Percentiles rank a stretch among this genome's conserved stretches.
phyloP scores from a whole-genome alignment of 805 yeast genomes.

The Nakazawaea wyomingensis region DNA sequence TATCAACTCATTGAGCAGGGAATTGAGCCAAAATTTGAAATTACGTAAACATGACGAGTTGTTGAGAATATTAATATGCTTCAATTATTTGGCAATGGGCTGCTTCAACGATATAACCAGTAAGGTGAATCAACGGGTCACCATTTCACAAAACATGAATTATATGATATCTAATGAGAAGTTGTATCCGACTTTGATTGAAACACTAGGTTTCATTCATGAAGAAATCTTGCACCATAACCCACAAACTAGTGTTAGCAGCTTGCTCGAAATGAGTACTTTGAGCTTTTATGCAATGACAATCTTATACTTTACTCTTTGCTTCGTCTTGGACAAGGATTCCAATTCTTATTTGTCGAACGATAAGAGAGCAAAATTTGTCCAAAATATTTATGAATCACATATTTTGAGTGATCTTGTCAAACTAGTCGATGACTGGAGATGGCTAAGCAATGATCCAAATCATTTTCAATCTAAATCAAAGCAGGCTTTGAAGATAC shows the following conservation, averaged over 20 bases:
- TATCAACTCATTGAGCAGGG: slow-evolving; percentile 13
- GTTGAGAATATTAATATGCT: slow-evolving; percentile 16
- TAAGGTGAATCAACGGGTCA: slow-evolving; percentile 18
- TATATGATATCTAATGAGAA: slow-evolving; percentile 11
- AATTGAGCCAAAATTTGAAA: slow-evolving; percentile 6
- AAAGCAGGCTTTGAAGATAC: slow-evolving; percentile 35
- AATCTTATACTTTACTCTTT: slow-evolving; percentile 17
- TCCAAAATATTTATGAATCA: slow-evolving; percentile 15
- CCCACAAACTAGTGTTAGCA: slow-evolving; percentile 20
- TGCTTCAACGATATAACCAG: slow-evolving; percentile 19
- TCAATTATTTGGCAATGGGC: slow-evolving; percentile 27
- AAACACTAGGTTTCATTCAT: neutral
- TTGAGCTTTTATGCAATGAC: slow-evolving; percentile 25
- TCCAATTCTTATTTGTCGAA: slow-evolving; percentile 10
- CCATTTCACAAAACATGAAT: slow-evolving; percentile 21
- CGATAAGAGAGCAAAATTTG: neutral
- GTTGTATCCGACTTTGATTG: neutral
- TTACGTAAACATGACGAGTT: neutral
- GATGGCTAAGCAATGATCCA: slow-evolving; percentile 38
- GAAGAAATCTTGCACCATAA: slow-evolving; percentile 14
- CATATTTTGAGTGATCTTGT: slow-evolving; percentile 42
- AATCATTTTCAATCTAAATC: slow-evolving; percentile 22
- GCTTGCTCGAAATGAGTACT: slow-evolving; percentile 6
- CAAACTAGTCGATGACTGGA: slow-evolving; percentile 58
- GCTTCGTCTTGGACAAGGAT: slow-evolving; percentile 11